phyloP scores from a whole-genome alignment of 768 basidiomycete species.

The Suillus spraguei region DNA sequence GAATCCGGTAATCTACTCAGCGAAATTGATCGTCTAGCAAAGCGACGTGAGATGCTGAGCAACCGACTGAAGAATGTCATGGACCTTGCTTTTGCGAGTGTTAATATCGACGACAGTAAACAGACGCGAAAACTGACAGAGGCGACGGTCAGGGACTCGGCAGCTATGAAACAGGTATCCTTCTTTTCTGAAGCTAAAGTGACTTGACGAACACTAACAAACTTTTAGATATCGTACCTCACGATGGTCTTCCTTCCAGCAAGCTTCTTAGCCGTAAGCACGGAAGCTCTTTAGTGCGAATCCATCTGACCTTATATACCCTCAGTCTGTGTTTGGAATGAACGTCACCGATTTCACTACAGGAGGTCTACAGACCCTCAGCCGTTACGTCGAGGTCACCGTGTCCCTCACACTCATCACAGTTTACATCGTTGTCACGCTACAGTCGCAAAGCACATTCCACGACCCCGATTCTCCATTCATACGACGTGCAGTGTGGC shows the following conservation, averaged over 20 bases:
- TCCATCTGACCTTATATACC: not conserved
- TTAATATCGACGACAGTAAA: conserved; percentile 58
- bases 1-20: conserved; percentile 46
- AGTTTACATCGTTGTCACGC: conserved; percentile 59
- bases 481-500: conserved; percentile 28
- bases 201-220: not conserved
- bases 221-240: conserved; percentile 43
- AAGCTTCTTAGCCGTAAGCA: conserved; percentile 41
- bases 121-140: conserved; percentile 54
- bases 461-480: conserved; percentile 18
- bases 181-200: conserved; percentile 27
- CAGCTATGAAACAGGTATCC: conserved; percentile 37
- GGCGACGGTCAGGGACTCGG: conserved; percentile 44
- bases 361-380: conserved; percentile 33
- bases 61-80: conserved; percentile 36
- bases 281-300: not conserved
- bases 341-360: conserved; percentile 49
- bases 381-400: conserved; percentile 43
- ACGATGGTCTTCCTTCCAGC: conserved; percentile 68
- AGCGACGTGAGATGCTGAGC: conserved; percentile 32
- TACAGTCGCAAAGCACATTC: conserved; percentile 39
- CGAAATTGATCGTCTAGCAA: conserved; percentile 38
- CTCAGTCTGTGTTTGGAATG: conserved; percentile 57
- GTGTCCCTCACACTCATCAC: conserved; percentile 50
- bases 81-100: conserved; percentile 50